These are phyloP conservation scores for Populus tremula DNA, from an alignment of 345 rosid genomes.

Conservation along the genomic window DNA sequence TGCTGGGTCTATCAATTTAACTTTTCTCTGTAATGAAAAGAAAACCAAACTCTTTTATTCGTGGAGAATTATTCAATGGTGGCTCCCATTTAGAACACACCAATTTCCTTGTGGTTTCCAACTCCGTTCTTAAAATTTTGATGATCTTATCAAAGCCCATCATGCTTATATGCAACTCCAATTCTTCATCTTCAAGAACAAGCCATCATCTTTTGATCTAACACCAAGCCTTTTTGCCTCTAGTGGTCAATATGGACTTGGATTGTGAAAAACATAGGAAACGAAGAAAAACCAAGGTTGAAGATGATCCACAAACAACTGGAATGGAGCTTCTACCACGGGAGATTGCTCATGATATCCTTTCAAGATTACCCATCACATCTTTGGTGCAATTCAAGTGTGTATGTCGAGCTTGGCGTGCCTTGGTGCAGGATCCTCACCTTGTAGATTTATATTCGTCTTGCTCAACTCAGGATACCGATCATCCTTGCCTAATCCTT, in stretches of 20 bases:
- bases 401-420: conserved; percentile 41
- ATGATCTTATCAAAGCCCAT: conserved; percentile 22
- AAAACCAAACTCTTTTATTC: neutral
- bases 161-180: conserved; percentile 28
- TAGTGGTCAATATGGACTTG: conserved; percentile 26
- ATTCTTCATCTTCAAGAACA: neutral
- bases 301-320: conserved; percentile 9
- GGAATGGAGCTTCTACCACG: conserved; percentile 53
- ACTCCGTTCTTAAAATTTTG: conserved; percentile 17
- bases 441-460: conserved; percentile 19
- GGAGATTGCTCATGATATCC: conserved; percentile 57
- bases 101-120: conserved; percentile 39
- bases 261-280: conserved; percentile 19
- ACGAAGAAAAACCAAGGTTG: conserved; percentile 27
- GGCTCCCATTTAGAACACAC: conserved; percentile 25
- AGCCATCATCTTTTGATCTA: conserved; percentile 12
- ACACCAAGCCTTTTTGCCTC: neutral
- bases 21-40: neutral
- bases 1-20: conserved; percentile 12
- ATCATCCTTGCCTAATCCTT: conserved; percentile 45
- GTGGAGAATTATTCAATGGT: conserved; percentile 34
- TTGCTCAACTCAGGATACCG: neutral
- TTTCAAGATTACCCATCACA: conserved; percentile 54
- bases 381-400: conserved; percentile 36
- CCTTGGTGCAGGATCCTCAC: conserved; percentile 23